These are phyloP conservation scores for Phycomyces blakesleeanus DNA, from an alignment of 192 early-diverging fungal species.

Conservation along the genomic window DNA sequence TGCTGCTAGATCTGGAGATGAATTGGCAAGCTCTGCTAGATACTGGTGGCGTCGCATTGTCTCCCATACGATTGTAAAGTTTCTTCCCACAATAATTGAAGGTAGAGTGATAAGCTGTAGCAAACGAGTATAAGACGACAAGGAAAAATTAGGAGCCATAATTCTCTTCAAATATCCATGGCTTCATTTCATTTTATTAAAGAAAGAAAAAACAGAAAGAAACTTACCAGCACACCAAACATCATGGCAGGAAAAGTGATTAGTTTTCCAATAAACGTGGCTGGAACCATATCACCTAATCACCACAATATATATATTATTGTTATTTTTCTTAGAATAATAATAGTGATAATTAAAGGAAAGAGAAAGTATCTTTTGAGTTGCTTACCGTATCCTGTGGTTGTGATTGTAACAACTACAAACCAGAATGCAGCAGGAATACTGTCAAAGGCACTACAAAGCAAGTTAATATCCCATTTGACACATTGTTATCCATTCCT, in stretches of 20 bases:
- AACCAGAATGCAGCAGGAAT: constrained; percentile 77
- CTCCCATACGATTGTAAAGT: constrained; percentile 81
- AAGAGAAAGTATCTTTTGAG: neutral
- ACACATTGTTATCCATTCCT: neutral
- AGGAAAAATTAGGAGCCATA: too few species aligned
- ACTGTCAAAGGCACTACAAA: constrained; percentile 59
- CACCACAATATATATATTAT: too few species aligned
- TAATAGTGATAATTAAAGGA: too few species aligned
- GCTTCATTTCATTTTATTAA: too few species aligned
- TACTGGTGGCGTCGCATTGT: constrained; percentile 49
- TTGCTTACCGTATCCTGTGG: constrained; percentile 61
- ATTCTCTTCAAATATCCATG: too few species aligned
- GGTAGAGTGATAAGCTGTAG: constrained; percentile 67
- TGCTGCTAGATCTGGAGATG: neutral
- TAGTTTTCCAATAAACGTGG: constrained; percentile 71
- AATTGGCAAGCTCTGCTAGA: neutral
- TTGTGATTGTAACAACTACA: constrained; percentile 72
- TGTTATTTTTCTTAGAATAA: too few species aligned
- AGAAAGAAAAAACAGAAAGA: too few species aligned
- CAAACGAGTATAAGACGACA: neutral
- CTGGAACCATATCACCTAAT: constrained; percentile 71
- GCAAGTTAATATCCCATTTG: neutral
- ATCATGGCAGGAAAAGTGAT: constrained; percentile 79
- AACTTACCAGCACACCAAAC: constrained; percentile 58
- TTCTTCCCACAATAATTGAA: constrained; percentile 75